Percentiles rank a stretch among this genome's conserved stretches.
Conservation (phyloP, 2,329 filamentous ascomycete species). For the Cytospora mali region DNA sequence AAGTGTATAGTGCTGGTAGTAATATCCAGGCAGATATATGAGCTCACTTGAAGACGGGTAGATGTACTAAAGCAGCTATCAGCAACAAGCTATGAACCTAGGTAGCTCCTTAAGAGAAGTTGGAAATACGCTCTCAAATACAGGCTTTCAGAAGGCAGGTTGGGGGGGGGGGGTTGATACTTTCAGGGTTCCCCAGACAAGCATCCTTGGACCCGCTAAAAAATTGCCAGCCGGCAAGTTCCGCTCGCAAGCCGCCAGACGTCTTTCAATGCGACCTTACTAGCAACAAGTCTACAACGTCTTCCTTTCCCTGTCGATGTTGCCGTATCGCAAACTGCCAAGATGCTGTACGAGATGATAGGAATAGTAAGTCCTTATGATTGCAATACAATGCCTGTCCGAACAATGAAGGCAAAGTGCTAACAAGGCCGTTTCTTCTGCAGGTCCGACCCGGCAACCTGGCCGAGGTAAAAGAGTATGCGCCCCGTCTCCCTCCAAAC, state of each 20-base stretch:
- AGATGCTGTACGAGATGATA: slow-evolving; percentile 97
- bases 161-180: no score
- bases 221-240: slow-evolving; percentile 21
- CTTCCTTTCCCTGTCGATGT: slow-evolving; percentile 13
- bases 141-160: no score
- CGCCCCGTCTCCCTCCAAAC: slow-evolving; percentile 19
- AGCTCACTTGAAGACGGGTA: no score
- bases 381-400: neutral
- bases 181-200: neutral
- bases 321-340: slow-evolving; percentile 34
- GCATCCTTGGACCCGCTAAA: slow-evolving; percentile 11
- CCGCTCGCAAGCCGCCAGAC: slow-evolving; percentile 10
- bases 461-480: slow-evolving; percentile 92
- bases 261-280: slow-evolving; percentile 2
- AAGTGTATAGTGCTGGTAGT: neutral
- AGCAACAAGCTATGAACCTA: no score
- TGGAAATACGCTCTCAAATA: no score
- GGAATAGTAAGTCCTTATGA: slow-evolving; percentile 71
- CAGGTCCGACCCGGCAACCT: slow-evolving; percentile 92
- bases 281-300: neutral
- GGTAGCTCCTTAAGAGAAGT: no score
- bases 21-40: no score
- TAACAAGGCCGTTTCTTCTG: neutral
- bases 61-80: no score
- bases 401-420: neutral